phyloP scores from a whole-genome alignment of 257 asterid genomes.

The Solanum lycopersicoides region DNA sequence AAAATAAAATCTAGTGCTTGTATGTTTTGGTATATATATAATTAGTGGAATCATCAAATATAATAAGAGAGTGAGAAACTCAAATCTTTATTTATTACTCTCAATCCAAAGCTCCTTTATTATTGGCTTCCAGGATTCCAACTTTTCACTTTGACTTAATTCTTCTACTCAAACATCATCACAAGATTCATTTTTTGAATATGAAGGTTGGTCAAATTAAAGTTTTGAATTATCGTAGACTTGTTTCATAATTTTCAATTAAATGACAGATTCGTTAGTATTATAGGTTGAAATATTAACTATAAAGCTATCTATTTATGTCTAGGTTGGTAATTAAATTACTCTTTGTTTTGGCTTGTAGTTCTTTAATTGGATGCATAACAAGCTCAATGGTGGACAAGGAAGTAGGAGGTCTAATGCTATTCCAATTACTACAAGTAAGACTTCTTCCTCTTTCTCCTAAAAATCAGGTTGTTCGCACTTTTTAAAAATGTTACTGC shows the following conservation, averaged over 20 bases:
- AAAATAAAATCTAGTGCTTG: not conserved
- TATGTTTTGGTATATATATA: not conserved
- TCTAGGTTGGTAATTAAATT: not conserved
- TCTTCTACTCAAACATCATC: not conserved
- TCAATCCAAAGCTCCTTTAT: conserved; percentile 37
- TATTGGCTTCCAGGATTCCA: conserved; percentile 47
- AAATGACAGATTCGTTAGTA: no score
- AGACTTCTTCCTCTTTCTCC: not conserved
- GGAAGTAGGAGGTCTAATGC: conserved; percentile 8
- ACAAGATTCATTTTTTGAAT: not conserved
- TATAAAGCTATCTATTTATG: not conserved
- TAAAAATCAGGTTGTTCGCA: not conserved
- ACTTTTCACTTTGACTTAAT: not conserved
- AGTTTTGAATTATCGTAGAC: not conserved
- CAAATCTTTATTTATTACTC: conserved; percentile 12
- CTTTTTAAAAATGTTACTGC: not conserved
- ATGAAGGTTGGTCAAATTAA: conserved; percentile 40
- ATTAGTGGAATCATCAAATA: not conserved
- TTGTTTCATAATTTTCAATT: not conserved
- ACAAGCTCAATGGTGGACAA: conserved; percentile 19
- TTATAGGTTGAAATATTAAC: not conserved
- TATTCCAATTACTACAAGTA: not conserved
- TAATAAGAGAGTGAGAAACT: not conserved
- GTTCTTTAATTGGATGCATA: conserved; percentile 36
- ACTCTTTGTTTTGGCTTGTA: conserved; percentile 3